These are phyloP conservation scores for Scheffersomyces lignosus DNA, from an alignment of 805 yeast genomes.

Conservation along the genomic window DNA sequence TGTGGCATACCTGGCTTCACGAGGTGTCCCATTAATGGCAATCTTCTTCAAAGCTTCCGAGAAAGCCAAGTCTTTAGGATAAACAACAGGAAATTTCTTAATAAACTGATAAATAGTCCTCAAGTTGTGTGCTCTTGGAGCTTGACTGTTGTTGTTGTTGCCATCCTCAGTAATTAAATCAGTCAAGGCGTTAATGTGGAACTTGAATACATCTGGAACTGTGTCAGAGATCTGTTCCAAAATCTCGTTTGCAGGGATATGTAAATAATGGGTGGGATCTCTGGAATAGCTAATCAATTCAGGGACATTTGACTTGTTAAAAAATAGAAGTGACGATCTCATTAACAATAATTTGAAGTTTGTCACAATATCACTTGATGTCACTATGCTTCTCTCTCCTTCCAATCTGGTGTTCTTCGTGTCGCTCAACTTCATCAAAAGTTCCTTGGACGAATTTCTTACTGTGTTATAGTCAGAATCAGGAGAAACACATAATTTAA, in stretches of 20 bases:
- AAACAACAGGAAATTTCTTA: slow-evolving; percentile 47
- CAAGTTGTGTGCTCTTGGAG: slow-evolving; percentile 41
- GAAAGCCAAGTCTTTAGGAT: slow-evolving; percentile 47
- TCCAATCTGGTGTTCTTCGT: slow-evolving; percentile 45
- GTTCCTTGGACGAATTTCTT: slow-evolving; percentile 61
- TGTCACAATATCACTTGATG: slow-evolving; percentile 50
- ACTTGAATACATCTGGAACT: slow-evolving; percentile 64
- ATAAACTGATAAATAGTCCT: slow-evolving; percentile 62
- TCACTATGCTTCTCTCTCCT: slow-evolving; percentile 27
- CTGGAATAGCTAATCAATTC: slow-evolving; percentile 49
- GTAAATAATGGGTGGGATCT: slow-evolving; percentile 28
- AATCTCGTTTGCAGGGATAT: slow-evolving; percentile 48
- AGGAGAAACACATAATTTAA: slow-evolving; percentile 53
- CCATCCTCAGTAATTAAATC: slow-evolving; percentile 30
- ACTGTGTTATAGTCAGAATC: slow-evolving; percentile 63
- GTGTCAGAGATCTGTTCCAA: slow-evolving; percentile 58
- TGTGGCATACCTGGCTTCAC: slow-evolving; percentile 64
- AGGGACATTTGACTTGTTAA: slow-evolving; percentile 64
- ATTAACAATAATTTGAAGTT: slow-evolving; percentile 59
- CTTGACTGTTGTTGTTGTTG: slow-evolving; percentile 10
- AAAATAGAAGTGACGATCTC: slow-evolving; percentile 59
- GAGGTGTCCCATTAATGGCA: slow-evolving; percentile 53
- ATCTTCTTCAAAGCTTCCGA: slow-evolving; percentile 45
- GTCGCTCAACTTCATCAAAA: slow-evolving; percentile 55
- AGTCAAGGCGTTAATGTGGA: slow-evolving; percentile 54